Evolutionary conservation across 768 basidiomycete species (phyloP), one percentile per base, ranked within the genome.

Genomic region (Calocybe indica): DNA sequence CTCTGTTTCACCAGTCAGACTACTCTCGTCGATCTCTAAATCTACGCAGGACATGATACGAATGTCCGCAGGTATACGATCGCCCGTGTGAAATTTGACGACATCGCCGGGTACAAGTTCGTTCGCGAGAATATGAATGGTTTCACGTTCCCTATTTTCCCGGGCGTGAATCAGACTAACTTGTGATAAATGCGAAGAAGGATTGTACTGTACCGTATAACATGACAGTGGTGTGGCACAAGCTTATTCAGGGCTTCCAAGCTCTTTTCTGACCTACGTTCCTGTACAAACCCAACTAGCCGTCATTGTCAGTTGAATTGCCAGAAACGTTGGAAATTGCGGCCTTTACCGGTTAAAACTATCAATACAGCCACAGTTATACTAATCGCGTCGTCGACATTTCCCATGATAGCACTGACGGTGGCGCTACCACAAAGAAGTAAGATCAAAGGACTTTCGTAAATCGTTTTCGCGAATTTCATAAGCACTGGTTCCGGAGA

Each of bases 21-120:
- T 92, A 55, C 90, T 92, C 70, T 97, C 94, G 65, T 98, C 94
- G 36, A 97, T 84, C 61, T 97, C 94, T 34, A 97, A 75, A 54
- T 92, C 91, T 30, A 90, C 75, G 0, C 90, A 78, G n/a, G 78
- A 69, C 46, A 86, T 72, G 15, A 98, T 73, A 15, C 95, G 85
- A 47, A 98, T 76, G 58, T 98, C 94, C 36, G 95, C 92, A 1
- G 94, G 94, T 14, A 98, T 79, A 35, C 94, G 89, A 62, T 98
- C 94, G 13, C 94, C 94, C 0, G 92, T 93, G 22, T 78, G 69
- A 68, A 98, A 88, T 1, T 83, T 83, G 49, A 97, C 83, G 43
- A 97, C 76, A 61, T 98, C 94, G 30, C 94, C 94, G 0, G 94
- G 94, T 4, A 97, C 89, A n/a, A 97, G 83, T 59, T 95, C 90